phyloP scores from a whole-genome alignment of 2,329 filamentous ascomycete genomes.

The Talaromyces sp. region DNA sequence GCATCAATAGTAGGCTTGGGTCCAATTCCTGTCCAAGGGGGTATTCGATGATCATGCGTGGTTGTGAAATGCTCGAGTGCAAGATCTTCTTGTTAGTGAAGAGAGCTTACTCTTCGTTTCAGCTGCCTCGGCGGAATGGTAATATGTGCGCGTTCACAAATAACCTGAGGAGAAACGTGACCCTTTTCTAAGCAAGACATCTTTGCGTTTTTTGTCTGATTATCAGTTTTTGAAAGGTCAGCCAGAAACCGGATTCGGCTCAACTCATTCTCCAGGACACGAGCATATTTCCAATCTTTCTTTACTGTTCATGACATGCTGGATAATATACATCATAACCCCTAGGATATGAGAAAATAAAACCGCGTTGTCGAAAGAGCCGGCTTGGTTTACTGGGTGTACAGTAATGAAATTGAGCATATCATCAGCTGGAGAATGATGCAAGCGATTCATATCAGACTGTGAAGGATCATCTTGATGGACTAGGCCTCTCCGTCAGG shows the following conservation, averaged over 20 bases:
- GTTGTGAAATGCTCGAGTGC: background rate
- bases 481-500: too few relatives aligned
- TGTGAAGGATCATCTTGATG: too few relatives aligned
- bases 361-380: background rate
- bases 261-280: background rate
- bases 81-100: too few relatives aligned
- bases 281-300: slow-evolving; percentile 2
- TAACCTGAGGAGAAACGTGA: slow-evolving; percentile 21
- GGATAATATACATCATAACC: background rate
- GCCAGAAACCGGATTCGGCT: background rate
- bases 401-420: background rate
- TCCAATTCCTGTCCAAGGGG: too few relatives aligned
- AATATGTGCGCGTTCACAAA: slow-evolving; percentile 12
- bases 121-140: background rate
- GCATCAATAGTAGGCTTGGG: background rate
- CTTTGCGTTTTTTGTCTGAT: background rate
- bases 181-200: slow-evolving; percentile 3
- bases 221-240: background rate
- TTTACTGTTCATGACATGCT: slow-evolving; percentile 1
- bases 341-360: background rate
- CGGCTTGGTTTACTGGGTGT: background rate
- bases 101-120: background rate
- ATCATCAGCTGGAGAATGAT: background rate
- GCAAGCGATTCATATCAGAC: background rate
- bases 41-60: too few relatives aligned